A percentile compares a stretch with the other conserved stretches of the same genome.
Conservation (phyloP, 192 early-diverging fungal genomes). For the Rhizoclosmatium globosum region DNA sequence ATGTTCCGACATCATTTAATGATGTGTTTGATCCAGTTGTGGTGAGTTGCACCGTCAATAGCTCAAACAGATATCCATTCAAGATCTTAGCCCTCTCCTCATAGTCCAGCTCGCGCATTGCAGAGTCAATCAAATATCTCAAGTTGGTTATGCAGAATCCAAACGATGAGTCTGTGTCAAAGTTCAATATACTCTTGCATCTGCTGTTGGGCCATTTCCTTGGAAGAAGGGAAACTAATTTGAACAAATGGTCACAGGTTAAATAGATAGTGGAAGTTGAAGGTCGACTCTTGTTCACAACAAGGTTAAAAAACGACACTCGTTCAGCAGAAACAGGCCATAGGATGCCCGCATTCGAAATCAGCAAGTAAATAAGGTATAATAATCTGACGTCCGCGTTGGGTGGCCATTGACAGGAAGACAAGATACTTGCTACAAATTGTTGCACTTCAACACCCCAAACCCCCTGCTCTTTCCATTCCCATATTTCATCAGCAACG, state of each 20-base stretch:
- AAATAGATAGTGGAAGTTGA: neutral
- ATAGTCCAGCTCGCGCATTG: neutral
- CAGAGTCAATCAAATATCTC: neutral
- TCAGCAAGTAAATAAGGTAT: neutral
- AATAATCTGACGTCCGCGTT: neutral
- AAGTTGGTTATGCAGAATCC: conserved; percentile 15
- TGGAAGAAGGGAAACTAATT: neutral
- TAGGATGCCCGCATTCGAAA: neutral
- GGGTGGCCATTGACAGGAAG: conserved; percentile 11
- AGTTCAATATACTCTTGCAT: neutral
- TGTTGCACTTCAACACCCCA: conserved; percentile 3
- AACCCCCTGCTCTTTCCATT: conserved; percentile 5
- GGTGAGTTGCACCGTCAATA: conserved; percentile 7
- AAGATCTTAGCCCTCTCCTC: conserved; percentile 3
- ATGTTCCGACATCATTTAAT: neutral
- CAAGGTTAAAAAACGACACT: neutral
- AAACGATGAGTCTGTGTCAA: neutral
- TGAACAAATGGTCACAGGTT: neutral
- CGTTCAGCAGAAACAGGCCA: conserved; percentile 4
- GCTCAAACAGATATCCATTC: conserved; percentile 12
- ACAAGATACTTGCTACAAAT: conserved; percentile 3
- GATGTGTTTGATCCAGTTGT: too few relatives aligned
- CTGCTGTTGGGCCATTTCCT: neutral
- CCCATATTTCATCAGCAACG: conserved; percentile 5
- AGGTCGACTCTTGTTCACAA: neutral